A percentile compares a stretch with the other conserved stretches of the same genome.
Conservation (phyloP, 257 asterid genomes). For the Solanum paucissectum region DNA sequence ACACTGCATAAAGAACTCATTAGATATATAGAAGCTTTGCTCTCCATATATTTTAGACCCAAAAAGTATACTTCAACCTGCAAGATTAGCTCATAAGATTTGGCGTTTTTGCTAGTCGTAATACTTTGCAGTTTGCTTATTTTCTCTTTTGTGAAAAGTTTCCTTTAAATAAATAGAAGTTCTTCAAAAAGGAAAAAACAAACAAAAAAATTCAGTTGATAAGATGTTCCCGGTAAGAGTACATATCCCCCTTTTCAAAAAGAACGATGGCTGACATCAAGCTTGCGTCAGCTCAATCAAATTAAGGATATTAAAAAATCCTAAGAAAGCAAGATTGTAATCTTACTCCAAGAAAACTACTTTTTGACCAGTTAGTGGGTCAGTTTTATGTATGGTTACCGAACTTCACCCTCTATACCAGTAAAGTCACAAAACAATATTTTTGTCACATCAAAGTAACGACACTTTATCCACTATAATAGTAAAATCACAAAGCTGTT, state of each 20-base stretch:
- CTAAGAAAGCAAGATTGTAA: background rate
- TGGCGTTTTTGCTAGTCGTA: background rate
- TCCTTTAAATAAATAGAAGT: background rate
- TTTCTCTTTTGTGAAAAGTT: background rate
- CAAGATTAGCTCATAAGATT: background rate
- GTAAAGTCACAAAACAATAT: background rate
- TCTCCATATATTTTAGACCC: background rate
- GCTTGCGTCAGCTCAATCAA: background rate
- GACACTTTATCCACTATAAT: background rate
- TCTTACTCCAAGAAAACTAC: background rate
- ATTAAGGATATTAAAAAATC: background rate
- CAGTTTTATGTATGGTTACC: background rate
- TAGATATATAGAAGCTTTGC: background rate
- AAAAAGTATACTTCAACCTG: background rate
- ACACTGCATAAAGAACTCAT: conserved; percentile 52
- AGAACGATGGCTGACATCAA: background rate
- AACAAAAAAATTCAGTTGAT: background rate
- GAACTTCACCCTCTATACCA: background rate
- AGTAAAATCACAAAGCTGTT: background rate
- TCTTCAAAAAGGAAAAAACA: background rate
- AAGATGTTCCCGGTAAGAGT: background rate
- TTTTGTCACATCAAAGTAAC: background rate
- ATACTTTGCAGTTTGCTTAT: background rate
- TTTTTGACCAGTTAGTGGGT: background rate
- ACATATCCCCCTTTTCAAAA: background rate